Base-by-base conservation (phyloP, 768 basidiomycete species). In the Termitomyces titanicus region DNA sequence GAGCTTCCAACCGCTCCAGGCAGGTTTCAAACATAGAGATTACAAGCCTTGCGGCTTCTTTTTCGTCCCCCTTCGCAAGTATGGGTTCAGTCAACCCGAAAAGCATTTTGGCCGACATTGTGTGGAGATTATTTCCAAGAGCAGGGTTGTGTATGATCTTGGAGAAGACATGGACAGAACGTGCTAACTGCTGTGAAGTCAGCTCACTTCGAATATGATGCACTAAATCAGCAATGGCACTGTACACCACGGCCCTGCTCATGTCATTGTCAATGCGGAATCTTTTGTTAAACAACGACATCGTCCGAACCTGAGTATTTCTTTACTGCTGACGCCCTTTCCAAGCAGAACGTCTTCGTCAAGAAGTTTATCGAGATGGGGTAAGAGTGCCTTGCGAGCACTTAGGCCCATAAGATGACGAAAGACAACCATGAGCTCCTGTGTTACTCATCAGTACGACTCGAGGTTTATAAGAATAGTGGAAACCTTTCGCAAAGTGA, bases 351-450 rank as follows among this genome's bases (percentile, higher is more conserved):
- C 92, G 40, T 81, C 82, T 64, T 98, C 96, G 60, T 98, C 86
- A 31, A 98, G 82, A 18, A 99, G 79, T 63, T 92, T 91, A 69
- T 96, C 92, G 45, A 98, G 80, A 57, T 93, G 86, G 1, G 84
- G 79, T 35, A 96, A 75, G 47, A 98, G 82, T 15, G 87, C 87
- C 39, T 84, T 80, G 46, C 93, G 80, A 63, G 92, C 86, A 15
- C 85, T 81, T 13, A 87, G 88, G 15, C 82, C 84, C 58, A 94
- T 81, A 20, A 98, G 81, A 70, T 98, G 95, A 40, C 96, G 83
- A 49, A 96, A 87, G 11, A 94, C 94, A 13, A 96, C 87, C 75
- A 96, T 84, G 47, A 98, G 75, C 66, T 98, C 96, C 92, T 95
- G 64, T 8, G 42, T 27, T 22, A 58, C 27, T 49, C 42, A 39